A percentile compares a stretch with the other conserved stretches of the same genome.
Conservation (phyloP, 2,329 filamentous ascomycete species). For the Metarhizium brunneum region DNA sequence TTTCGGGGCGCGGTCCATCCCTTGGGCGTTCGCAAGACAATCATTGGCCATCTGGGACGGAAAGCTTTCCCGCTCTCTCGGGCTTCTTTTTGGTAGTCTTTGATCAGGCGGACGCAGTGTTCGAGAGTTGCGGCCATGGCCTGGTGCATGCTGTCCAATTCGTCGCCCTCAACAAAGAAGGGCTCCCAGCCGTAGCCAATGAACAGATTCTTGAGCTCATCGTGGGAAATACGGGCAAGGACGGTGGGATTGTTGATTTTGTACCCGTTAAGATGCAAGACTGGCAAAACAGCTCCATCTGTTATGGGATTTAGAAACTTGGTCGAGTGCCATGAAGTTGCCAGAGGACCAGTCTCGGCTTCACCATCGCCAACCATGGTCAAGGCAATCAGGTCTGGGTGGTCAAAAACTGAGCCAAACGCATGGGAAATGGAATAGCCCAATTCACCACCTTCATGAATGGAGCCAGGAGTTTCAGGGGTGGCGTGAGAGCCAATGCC, state of each 20-base stretch:
- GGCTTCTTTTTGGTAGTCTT: conserved; percentile 59
- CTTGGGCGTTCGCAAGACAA: conserved; percentile 68
- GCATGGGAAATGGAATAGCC: conserved; percentile 76
- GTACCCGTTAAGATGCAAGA: conserved; percentile 74
- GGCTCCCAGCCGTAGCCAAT: conserved; percentile 69
- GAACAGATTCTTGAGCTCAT: conserved; percentile 62
- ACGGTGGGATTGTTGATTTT: conserved; percentile 78
- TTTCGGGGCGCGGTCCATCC: conserved; percentile 72
- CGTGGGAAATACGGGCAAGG: conserved; percentile 63
- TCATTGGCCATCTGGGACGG: conserved; percentile 70
- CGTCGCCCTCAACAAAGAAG: conserved; percentile 71
- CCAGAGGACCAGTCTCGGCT: conserved; percentile 70
- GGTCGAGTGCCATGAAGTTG: conserved; percentile 73
- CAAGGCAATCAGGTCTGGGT: conserved; percentile 64
- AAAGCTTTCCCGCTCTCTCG: conserved; percentile 60
- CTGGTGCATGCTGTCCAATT: conserved; percentile 68
- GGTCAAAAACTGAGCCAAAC: conserved; percentile 67
- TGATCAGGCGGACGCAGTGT: conserved; percentile 61
- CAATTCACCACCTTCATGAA: conserved; percentile 73
- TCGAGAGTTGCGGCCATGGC: conserved; percentile 73
- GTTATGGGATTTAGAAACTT: conserved; percentile 75
- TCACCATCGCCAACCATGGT: conserved; percentile 77
- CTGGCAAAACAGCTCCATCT: conserved; percentile 68
- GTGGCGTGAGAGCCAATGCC: conserved; percentile 72
- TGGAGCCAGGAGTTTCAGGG: conserved; percentile 66